Conservation (phyloP, 129 eudicot species). For the Silybum marianum region DNA sequence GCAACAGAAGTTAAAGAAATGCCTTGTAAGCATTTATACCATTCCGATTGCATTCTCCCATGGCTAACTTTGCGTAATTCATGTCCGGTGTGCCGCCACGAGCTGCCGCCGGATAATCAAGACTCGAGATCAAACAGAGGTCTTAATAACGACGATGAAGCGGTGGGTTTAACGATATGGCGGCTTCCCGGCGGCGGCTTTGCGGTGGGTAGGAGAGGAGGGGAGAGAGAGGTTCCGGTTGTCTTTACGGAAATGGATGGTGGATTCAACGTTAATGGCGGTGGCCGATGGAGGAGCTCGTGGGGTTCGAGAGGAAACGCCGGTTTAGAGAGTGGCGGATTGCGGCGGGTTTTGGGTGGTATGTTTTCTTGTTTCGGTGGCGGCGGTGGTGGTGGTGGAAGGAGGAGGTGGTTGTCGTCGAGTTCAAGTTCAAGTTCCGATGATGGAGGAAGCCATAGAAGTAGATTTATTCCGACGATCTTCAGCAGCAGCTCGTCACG, state of each 20-base stretch:
- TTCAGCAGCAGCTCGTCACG: constrained; percentile 49
- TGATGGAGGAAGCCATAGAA: constrained; percentile 48
- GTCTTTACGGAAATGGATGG: constrained; percentile 90
- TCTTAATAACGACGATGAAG: constrained; percentile 45
- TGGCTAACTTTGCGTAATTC: constrained; percentile 88
- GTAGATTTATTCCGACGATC: constrained; percentile 54
- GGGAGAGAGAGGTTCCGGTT: constrained; percentile 78
- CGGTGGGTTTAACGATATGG: constrained; percentile 86
- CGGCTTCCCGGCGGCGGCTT: constrained; percentile 95
- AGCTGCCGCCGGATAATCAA: constrained; percentile 56
- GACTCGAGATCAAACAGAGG: constrained; percentile 25
- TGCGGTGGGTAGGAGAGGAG: constrained; percentile 94
- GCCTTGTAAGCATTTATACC: constrained; percentile 96
- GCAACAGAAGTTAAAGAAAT: constrained; percentile 63
- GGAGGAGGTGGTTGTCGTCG: constrained; percentile 39
- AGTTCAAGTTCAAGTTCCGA: constrained; percentile 54
- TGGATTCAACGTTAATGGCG: constrained; percentile 55
- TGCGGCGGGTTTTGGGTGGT: constrained; percentile 52
- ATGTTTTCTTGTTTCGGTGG: constrained; percentile 79
- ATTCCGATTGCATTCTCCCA: constrained; percentile 81
- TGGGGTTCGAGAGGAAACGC: constrained; percentile 68
- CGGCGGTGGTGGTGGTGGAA: constrained; percentile 41
- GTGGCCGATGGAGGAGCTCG: constrained; percentile 60
- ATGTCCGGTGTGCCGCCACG: constrained; percentile 94
- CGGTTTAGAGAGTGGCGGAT: constrained; percentile 53